Evolutionary conservation across 2,329 filamentous ascomycete species (phyloP), one percentile per base, ranked within the genome.

Genomic region (Colletotrichum spaethianum): DNA sequence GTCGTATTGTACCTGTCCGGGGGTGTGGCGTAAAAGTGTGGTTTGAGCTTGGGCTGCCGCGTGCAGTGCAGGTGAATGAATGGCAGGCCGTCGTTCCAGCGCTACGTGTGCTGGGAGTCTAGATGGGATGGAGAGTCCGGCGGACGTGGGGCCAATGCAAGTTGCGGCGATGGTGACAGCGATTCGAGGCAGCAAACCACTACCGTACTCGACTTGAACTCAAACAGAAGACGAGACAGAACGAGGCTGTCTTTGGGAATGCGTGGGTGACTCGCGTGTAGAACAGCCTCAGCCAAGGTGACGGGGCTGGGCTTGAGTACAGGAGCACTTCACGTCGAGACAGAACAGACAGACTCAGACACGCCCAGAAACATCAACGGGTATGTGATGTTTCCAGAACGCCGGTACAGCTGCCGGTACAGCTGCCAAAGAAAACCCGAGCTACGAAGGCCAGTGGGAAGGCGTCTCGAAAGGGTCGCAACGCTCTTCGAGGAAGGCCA

Each of bases 211-310:
- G 57, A 36, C 33, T 69, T 67, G 64, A 36, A 44, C 44, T 57
- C 46, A 44, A 42, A 53, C 26, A 44, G 50, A 63, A 57, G 33
- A 66, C 52, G 53, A 66, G 55, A 44, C 65, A 55, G 44, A 38
- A 52, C 23, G n/a, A 52, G 50, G 31, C n/a, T 53, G 38, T n/a
- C 46, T 26, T 38, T 38, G 33, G 31, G 40, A 59, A 36, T 63
- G 65, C 48, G 33, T 36, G 42, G 18, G 28, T 55, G 50, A 42
- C 26, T 62, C 57, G 68, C 57, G 59, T 56, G 62, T 42, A 72
- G 52, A 46, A 40, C 65, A 72, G 59, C 69, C 59, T 63, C 16
- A 53, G 65, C 69, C 69, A 69, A 69, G 59, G 52, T 59, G 36
- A 56, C 23, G 33, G 64, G 65, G 69, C 65, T 59, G 59, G 64